Evolutionary conservation across 805 yeast genomes (phyloP).

Genomic region (Torulaspora quercuum): DNA sequence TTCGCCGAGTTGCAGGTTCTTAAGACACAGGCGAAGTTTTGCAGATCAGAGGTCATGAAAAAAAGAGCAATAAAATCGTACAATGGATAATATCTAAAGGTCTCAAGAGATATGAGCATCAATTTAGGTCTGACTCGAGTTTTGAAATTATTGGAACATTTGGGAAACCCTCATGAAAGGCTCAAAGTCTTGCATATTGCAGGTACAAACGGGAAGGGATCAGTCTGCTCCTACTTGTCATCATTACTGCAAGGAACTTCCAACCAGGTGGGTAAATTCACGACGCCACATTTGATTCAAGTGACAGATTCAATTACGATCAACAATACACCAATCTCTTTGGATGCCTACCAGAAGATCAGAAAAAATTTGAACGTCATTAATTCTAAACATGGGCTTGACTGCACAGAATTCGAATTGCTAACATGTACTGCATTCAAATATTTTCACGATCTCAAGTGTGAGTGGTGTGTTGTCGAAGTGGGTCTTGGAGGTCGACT

Average conservation of each 20-base stretch:
- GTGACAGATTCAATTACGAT: slow-evolving; percentile 75
- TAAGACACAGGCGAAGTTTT: too few species aligned
- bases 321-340: slow-evolving; percentile 53
- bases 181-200: slow-evolving; percentile 83
- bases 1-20: too few species aligned
- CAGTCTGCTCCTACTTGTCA: slow-evolving; percentile 78
- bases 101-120: slow-evolving; percentile 48
- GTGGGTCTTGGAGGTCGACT: slow-evolving; percentile 90
- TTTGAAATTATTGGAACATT: slow-evolving; percentile 40
- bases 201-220: slow-evolving; percentile 97
- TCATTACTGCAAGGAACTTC: slow-evolving; percentile 49
- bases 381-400: slow-evolving; percentile 44
- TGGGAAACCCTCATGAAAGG: slow-evolving; percentile 67
- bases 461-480: slow-evolving; percentile 80
- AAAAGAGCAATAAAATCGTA: not conserved
- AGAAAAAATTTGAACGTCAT: slow-evolving; percentile 42
- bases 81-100: too few species aligned
- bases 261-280: slow-evolving; percentile 64
- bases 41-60: too few species aligned
- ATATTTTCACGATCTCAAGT: slow-evolving; percentile 56
- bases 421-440: slow-evolving; percentile 82
- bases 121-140: slow-evolving; percentile 59
- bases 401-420: slow-evolving; percentile 85
- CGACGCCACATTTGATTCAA: slow-evolving; percentile 78
- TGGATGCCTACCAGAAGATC: slow-evolving; percentile 43